Conservation (phyloP, 257 asterid genomes). For the Petrea volubilis region DNA sequence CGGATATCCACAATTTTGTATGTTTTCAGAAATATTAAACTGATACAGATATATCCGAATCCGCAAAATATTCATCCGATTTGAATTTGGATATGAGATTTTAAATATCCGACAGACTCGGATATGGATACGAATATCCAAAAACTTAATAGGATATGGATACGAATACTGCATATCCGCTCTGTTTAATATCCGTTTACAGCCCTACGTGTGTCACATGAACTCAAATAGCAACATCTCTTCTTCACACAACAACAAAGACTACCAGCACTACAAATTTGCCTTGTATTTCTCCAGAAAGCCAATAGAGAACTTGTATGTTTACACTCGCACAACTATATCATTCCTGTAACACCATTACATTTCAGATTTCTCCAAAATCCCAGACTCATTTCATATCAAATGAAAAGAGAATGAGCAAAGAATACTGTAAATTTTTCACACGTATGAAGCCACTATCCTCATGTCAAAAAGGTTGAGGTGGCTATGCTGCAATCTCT, state of each 20-base stretch:
- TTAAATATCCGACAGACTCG: too few species aligned
- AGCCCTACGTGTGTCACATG: too few species aligned
- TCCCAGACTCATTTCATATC: neutral
- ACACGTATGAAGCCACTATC: conserved; percentile 16
- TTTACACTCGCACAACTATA: neutral
- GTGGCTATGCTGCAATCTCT: conserved; percentile 17
- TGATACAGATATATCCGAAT: too few species aligned
- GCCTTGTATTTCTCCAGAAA: neutral
- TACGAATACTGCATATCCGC: too few species aligned
- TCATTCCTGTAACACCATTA: neutral
- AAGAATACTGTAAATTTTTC: neutral
- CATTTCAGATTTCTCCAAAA: neutral
- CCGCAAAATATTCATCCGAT: too few species aligned
- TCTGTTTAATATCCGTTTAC: too few species aligned
- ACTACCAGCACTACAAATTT: neutral
- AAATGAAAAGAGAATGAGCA: neutral
- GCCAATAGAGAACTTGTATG: neutral
- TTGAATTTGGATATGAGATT: too few species aligned
- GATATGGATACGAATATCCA: too few species aligned
- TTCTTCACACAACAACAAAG: neutral
- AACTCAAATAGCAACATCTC: neutral
- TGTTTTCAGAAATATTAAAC: too few species aligned
- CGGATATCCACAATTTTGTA: too few species aligned
- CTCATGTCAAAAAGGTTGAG: conserved; percentile 29
- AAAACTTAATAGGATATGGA: too few species aligned